Conservation (phyloP, 1,284 basidiomycete genomes). For the Afroboletus lepidellus region DNA sequence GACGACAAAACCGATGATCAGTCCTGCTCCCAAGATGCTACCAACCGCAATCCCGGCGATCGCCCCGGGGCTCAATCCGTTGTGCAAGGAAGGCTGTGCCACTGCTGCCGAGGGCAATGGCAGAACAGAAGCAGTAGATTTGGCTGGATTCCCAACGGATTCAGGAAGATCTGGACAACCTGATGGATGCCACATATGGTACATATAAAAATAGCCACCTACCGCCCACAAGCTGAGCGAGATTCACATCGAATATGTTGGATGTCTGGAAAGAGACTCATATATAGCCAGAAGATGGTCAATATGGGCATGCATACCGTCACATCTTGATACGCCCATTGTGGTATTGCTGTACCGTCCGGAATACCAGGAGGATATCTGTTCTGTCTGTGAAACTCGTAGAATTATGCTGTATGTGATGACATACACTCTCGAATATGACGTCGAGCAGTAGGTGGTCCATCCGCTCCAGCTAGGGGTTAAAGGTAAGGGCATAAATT, state of each 20-base stretch:
- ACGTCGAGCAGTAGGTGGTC: too few relatives aligned
- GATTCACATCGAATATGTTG: background rate
- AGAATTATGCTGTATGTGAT: background rate
- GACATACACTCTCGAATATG: too few relatives aligned
- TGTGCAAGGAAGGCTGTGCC: background rate
- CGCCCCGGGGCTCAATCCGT: slow-evolving; percentile 16
- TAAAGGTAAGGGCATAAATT: background rate
- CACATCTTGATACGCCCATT: background rate
- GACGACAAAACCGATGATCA: slow-evolving; percentile 25
- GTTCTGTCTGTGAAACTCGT: background rate
- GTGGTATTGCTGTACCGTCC: background rate
- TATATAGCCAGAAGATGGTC: background rate
- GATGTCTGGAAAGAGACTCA: background rate
- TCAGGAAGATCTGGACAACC: background rate
- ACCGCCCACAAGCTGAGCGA: background rate
- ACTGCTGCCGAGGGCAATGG: background rate
- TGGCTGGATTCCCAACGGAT: background rate
- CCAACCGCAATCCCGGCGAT: slow-evolving; percentile 41
- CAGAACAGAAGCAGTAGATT: background rate
- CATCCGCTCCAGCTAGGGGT: background rate
- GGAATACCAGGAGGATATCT: background rate
- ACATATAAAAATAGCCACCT: background rate
- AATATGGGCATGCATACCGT: background rate
- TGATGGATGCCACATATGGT: background rate
- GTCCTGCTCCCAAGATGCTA: slow-evolving; percentile 32